These are phyloP conservation scores for Rhodotorula sp. DNA, from an alignment of 1,284 basidiomycete species.

Conservation along the genomic window DNA sequence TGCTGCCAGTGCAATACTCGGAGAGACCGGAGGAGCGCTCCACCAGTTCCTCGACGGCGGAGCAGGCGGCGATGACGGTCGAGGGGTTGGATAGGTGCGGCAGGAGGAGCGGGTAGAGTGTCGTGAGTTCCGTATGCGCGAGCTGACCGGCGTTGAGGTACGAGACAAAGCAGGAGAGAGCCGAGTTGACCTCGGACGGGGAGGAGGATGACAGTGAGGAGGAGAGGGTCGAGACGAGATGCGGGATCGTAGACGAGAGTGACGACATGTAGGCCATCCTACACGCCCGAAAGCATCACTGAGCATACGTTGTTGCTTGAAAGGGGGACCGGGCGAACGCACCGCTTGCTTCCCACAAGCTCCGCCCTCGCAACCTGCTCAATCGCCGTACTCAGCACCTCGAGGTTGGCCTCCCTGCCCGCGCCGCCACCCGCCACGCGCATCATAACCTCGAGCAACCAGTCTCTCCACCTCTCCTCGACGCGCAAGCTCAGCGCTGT, in stretches of 20 bases:
- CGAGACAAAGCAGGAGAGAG: constrained; percentile 35
- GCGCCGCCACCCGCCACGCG: constrained; percentile 39
- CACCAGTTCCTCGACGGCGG: constrained; percentile 44
- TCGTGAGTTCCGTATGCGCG: constrained; percentile 27
- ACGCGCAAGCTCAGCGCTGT: constrained; percentile 21
- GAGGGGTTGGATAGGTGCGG: constrained; percentile 24
- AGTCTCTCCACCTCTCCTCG: constrained; percentile 41
- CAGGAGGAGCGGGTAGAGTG: constrained; percentile 44
- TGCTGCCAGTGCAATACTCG: constrained; percentile 7
- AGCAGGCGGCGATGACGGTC: constrained; percentile 37
- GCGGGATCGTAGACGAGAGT: constrained; percentile 36
- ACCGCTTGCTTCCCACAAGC: constrained; percentile 44
- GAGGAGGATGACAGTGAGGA: constrained; percentile 33
- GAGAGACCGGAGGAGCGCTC: constrained; percentile 35
- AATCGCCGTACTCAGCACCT: constrained; percentile 44
- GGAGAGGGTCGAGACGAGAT: constrained; percentile 38
- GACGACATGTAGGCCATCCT: constrained; percentile 41
- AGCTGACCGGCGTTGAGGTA: constrained; percentile 42
- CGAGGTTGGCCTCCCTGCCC: constrained; percentile 38
- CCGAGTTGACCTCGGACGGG: constrained; percentile 21
- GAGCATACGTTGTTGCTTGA: no score
- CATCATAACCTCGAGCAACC: constrained; percentile 45
- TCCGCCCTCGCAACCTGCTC: constrained; percentile 47
- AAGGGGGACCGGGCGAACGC: no score
- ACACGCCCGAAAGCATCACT: neutral